These are phyloP conservation scores for Microdochium trichocladiopsis DNA, from an alignment of 2,329 filamentous ascomycete genomes.

Conservation along the genomic window DNA sequence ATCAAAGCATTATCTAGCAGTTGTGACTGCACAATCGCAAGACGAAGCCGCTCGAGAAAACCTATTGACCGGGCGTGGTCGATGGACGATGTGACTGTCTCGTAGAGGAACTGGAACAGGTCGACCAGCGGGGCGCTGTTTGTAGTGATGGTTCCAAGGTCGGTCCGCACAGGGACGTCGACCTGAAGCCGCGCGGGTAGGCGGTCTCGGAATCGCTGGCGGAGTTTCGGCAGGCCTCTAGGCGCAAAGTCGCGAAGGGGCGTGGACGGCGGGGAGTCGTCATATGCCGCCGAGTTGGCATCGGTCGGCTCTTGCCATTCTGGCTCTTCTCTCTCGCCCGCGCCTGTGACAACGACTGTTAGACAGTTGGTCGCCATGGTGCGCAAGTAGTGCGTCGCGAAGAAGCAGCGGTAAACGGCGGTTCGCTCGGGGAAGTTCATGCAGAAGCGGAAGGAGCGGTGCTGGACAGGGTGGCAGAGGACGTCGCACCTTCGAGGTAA, in stretches of 20 bases:
- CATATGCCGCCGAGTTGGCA: constrained; percentile 10
- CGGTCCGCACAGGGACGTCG: constrained; percentile 13
- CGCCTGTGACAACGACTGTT: constrained; percentile 13
- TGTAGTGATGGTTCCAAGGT: constrained; percentile 15
- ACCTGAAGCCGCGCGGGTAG: constrained; percentile 16
- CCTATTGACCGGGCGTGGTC: constrained; percentile 20
- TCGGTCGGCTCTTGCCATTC: constrained; percentile 17
- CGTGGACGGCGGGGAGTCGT: constrained; percentile 18
- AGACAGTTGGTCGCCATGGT: constrained; percentile 5
- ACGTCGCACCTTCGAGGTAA: constrained; percentile 22
- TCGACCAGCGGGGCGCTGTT: constrained; percentile 17
- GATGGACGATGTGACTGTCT: constrained; percentile 22
- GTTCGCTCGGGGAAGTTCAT: neutral
- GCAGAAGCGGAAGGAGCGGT: neutral
- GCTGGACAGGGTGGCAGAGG: neutral
- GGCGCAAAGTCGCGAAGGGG: constrained; percentile 22
- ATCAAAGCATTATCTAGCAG: constrained; percentile 21
- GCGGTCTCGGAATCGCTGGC: constrained; percentile 19
- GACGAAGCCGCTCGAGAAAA: constrained; percentile 23
- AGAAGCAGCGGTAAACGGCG: neutral
- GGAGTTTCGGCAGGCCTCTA: constrained; percentile 20
- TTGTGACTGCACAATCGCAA: constrained; percentile 23
- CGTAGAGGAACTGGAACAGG: constrained; percentile 14
- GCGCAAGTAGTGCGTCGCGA: neutral
- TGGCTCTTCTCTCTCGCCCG: constrained; percentile 17